These are phyloP conservation scores for Litchi chinensis DNA, from an alignment of 345 rosid species.

Conservation along the genomic window DNA sequence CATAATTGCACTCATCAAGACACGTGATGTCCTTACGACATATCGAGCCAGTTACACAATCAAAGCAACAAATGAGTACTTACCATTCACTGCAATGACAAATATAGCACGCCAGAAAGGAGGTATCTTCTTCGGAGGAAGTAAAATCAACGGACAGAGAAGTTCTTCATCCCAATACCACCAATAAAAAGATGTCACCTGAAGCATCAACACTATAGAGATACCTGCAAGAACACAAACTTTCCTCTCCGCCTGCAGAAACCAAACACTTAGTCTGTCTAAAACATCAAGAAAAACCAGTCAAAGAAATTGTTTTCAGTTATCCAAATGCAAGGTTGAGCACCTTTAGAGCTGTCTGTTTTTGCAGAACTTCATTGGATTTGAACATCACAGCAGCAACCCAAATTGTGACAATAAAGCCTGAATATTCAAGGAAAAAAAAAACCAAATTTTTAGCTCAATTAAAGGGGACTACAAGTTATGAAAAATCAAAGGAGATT, in stretches of 20 bases:
- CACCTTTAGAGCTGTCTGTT: conserved; percentile 98
- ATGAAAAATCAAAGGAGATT: too few relatives aligned
- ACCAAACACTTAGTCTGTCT: conserved; percentile 22
- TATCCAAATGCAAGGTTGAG: not conserved
- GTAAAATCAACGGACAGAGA: conserved; percentile 83
- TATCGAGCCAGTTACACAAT: conserved; percentile 11
- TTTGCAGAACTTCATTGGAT: conserved; percentile 90
- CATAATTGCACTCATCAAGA: not conserved
- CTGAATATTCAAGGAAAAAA: conserved; percentile 44
- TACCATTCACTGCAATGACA: conserved; percentile 91
- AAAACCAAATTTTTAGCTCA: not conserved
- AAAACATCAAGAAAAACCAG: not conserved
- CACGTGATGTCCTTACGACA: not conserved
- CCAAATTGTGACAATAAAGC: conserved; percentile 97
- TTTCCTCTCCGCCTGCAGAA: conserved; percentile 92
- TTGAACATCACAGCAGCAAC: conserved; percentile 95
- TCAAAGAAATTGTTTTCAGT: not conserved
- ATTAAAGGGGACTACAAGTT: not conserved
- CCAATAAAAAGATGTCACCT: conserved; percentile 88
- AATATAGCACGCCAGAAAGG: conserved; percentile 98
- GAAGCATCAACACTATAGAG: conserved; percentile 64
- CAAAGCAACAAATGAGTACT: conserved; percentile 25
- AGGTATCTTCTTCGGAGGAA: conserved; percentile 92
- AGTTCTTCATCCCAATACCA: conserved; percentile 90
- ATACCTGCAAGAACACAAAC: conserved; percentile 72